Evolutionary conservation across 163 green algal genomes (phyloP).

Genomic region (Trebouxiophyceae sp.): DNA sequence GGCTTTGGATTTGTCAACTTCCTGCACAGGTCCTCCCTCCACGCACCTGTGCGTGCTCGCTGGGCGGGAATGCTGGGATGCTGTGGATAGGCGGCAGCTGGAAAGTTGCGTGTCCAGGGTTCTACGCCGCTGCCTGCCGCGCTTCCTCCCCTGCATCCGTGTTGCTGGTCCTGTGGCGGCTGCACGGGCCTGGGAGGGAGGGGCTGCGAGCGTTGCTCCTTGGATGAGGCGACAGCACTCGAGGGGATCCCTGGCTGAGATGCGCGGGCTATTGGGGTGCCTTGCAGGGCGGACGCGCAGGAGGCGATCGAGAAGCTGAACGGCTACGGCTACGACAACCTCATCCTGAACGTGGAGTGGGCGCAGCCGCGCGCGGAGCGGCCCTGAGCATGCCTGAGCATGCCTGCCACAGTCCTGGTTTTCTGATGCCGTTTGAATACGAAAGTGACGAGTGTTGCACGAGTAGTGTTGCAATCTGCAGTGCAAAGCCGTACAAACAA

Average conservation of each 20-base stretch:
- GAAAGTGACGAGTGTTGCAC: no score
- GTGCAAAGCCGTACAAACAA: no score
- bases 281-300: conserved; percentile 81
- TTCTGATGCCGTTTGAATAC: no score
- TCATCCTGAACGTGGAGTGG: conserved; percentile 93
- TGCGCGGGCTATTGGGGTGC: no score
- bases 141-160: background rate
- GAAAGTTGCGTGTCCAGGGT: background rate
- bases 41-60: background rate
- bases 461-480: no score
- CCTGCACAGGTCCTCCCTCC: conserved; percentile 50
- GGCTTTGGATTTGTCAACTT: conserved; percentile 99
- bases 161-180: background rate
- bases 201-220: no score
- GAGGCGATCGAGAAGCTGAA: conserved; percentile 84
- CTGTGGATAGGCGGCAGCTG: background rate
- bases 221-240: no score
- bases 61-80: background rate
- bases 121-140: no score
- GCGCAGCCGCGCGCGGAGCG: conserved; percentile 66
- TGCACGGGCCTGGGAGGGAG: no score
- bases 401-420: no score
- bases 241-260: no score
- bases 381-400: no score
- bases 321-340: conserved; percentile 95